Base-by-base conservation (phyloP, 176 grass and related monocot genomes). In the Eragrostis nindensis region DNA sequence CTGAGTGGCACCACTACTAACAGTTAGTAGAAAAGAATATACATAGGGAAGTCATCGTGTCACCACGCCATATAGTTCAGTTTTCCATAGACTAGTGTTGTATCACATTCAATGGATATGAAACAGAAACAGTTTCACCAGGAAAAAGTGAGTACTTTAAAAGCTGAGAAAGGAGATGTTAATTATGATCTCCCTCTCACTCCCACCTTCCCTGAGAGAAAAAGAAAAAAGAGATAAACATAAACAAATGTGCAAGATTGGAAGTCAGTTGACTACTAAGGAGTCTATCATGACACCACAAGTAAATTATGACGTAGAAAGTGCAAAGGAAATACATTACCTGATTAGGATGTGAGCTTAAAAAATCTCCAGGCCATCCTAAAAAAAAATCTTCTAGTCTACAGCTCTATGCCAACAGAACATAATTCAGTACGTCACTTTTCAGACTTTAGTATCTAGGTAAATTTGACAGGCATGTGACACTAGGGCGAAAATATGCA, bases 61-160 rank as follows among this genome's bases (percentile, higher is more conserved):
- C 42, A 19, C 32, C 73, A 68, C 17, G 39, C 30, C 45, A 68
- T 12, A 46, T 36, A 25, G 30, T 59, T 14, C 39, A 54, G 3
- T 56, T 82, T 11, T 19, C 19, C 30, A 39, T 69, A 12, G 65
- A 83, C 22, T 55, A 80, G 65, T n/a, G n/a, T 66, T 27, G 27
- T 5, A 22, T 26, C 38, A 50, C 32, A n/a, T 56, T 32, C 13
- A 67, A 66, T 10, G 49, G 62, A 50, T 38, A 21, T 30, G 29
- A 17, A 67, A 45, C 10, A 64, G n/a, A 49, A 74, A 55, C 36
- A 13, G 14, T 15, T 52, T n/a, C 7, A 48, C 21, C 6, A n/a
- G 19, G 17, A n/a, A n/a, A n/a, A n/a, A n/a, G n/a, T n/a, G n/a
- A n/a, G n/a, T n/a, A n/a, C n/a, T n/a, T n/a, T n/a, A n/a, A 18